phyloP scores from a whole-genome alignment of 371 early-diverging fungal genomes.

The Syncephalastrum monosporum region DNA sequence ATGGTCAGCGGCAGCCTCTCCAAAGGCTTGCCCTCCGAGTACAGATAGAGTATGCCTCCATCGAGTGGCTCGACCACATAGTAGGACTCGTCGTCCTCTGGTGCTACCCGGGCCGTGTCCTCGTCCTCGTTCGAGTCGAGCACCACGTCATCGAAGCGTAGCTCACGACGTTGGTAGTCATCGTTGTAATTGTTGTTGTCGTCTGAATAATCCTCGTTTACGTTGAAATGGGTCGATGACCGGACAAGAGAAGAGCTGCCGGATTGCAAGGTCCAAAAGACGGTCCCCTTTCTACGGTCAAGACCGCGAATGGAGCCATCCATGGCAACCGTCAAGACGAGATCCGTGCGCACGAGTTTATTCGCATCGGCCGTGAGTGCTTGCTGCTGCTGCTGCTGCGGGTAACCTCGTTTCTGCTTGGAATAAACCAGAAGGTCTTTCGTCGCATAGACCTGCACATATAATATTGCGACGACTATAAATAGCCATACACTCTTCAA shows the following conservation, averaged over 20 bases:
- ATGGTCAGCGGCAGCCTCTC: conserved; percentile 74
- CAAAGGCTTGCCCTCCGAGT: conserved; percentile 54
- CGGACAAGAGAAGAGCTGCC: conserved; percentile 32
- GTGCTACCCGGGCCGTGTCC: neutral
- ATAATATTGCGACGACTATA: too few relatives aligned
- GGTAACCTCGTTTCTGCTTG: too few relatives aligned
- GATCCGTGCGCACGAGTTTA: conserved; percentile 22
- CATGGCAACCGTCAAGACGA: conserved; percentile 37
- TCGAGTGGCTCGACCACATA: conserved; percentile 82
- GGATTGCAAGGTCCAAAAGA: conserved; percentile 40
- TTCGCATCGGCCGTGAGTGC: too few relatives aligned
- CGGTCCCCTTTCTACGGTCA: conserved; percentile 31
- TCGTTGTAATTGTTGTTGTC: too few relatives aligned
- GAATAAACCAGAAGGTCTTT: too few relatives aligned
- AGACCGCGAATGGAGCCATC: conserved; percentile 50
- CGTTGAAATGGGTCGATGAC: conserved; percentile 20
- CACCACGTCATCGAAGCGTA: neutral
- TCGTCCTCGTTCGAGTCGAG: conserved; percentile 9
- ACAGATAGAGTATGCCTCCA: conserved; percentile 72
- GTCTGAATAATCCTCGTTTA: too few relatives aligned
- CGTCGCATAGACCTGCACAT: too few relatives aligned
- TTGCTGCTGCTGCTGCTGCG: too few relatives aligned
- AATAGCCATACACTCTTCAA: too few relatives aligned
- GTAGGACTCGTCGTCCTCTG: conserved; percentile 19
- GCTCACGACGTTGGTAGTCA: neutral